Evolutionary conservation across 306 rosid genomes (phyloP), one percentile per base, ranked within the genome.

Genomic region (Fagus crenata): DNA sequence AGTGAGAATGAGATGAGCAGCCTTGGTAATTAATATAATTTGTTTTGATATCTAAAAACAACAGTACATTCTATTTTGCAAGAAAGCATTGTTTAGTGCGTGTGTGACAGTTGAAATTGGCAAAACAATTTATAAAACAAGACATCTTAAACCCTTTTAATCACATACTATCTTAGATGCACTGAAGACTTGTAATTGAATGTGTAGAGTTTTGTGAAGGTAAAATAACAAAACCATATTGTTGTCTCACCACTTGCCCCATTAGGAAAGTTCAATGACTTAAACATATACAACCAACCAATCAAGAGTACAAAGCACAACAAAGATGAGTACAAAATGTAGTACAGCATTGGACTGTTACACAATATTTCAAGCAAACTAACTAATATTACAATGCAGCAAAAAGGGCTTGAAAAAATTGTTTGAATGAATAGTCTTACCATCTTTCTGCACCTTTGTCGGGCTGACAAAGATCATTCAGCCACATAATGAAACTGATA

Each of bases 401-500:
- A 72, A 71, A 73, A 67, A 80, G 13, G 63, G 54, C 53, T 56
- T 77, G 70, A 53, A 18, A 37, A 46, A 55, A 56, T 54, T 81
- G 42, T 59, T 75, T 55, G 59, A 60, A 61, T 71, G n/a, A 81
- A 41, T 59, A 78, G 40, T 75, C 85, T 74, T 86, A 93, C 99
- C 98, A 96, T 91, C 96, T 92, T 77, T 86, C 92, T 58, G 88
- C 86, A 81, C 85, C 37, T 70, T 89, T 96, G 53, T 85, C 87
- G 40, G 93, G 79, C 54, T 22, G 81, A 77, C 85, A 91, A 53
- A 85, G 77, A 69, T 93, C 93, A 56, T 93, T 92, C 73, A 92
- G 78, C 99, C 99, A 96, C 13, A 81, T 92, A 69, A 96, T 86
- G 88, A 96, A 96, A 79, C 93, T 89, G 81, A 96, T 89, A 68